These are phyloP conservation scores for Candida sakaeoensis DNA, from an alignment of 805 yeast species.

Conservation along the genomic window DNA sequence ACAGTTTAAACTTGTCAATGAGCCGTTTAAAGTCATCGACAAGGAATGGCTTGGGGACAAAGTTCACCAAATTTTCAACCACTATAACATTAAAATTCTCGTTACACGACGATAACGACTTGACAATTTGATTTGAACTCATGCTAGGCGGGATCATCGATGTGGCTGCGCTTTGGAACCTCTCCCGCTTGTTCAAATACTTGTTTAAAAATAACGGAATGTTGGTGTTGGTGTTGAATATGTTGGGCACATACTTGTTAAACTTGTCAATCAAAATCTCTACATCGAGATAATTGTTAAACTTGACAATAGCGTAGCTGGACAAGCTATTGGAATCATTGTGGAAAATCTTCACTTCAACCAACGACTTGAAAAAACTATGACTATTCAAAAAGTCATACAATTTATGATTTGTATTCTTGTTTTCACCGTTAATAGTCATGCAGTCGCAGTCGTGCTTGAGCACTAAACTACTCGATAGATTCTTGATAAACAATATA, in stretches of 20 bases:
- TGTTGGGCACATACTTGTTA: conserved; percentile 16
- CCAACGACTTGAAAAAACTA: conserved; percentile 7
- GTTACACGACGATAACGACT: conserved; percentile 1
- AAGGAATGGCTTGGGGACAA: conserved; percentile 51
- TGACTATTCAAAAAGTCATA: conserved; percentile 8
- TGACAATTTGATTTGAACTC: not conserved
- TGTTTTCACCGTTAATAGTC: conserved; percentile 1
- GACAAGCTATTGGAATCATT: conserved; percentile 11
- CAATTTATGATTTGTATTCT: conserved; percentile 4
- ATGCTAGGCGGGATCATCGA: not conserved
- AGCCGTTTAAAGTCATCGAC: conserved; percentile 32
- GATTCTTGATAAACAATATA: conserved; percentile 50
- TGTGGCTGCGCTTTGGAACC: conserved; percentile 26
- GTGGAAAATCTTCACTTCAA: conserved; percentile 13
- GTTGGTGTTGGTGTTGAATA: conserved; percentile 23
- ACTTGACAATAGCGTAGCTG: conserved; percentile 28
- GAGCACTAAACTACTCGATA: conserved; percentile 30
- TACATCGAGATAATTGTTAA: conserved; percentile 32
- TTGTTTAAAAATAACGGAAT: conserved; percentile 51
- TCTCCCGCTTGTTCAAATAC: conserved; percentile 62
- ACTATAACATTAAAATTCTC: conserved; percentile 12
- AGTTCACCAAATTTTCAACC: conserved; percentile 46
- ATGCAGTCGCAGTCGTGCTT: conserved; percentile 5
- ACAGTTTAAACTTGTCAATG: conserved; percentile 38
- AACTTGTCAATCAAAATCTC: conserved; percentile 21